A percentile compares a stretch with the other conserved stretches of the same genome.
These are phyloP conservation scores for Annulohypoxylon moriforme DNA, from an alignment of 495 filamentous ascomycete species.

Conservation along the genomic window DNA sequence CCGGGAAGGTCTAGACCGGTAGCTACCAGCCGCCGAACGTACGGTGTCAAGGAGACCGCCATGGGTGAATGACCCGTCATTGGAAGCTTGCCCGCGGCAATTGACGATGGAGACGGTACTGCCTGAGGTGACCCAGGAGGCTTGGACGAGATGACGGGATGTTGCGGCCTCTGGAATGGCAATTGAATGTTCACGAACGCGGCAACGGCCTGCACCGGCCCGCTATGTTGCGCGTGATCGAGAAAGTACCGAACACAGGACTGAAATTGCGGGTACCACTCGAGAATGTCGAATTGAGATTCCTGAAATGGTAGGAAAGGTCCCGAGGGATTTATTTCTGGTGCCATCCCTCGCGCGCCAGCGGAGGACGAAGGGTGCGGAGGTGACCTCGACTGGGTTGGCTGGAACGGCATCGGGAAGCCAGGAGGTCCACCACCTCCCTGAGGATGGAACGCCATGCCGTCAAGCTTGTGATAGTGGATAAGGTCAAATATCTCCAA, in stretches of 20 bases:
- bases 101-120: constrained; percentile 45
- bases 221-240: constrained; percentile 88
- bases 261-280: constrained; percentile 94
- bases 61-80: constrained; percentile 44
- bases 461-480: constrained; percentile 18
- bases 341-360: constrained; percentile 30
- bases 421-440: constrained; percentile 38
- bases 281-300: constrained; percentile 80
- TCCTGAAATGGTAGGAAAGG: constrained; percentile 52
- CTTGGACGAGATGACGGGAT: constrained; percentile 50
- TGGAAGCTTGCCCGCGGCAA: constrained; percentile 41
- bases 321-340: constrained; percentile 34
- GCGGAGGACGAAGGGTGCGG: constrained; percentile 38
- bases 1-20: constrained; percentile 89
- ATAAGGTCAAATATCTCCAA: constrained; percentile 17
- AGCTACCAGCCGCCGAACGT: constrained; percentile 88
- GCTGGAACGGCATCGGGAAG: constrained; percentile 43
- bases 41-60: constrained; percentile 84
- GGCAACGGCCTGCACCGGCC: constrained; percentile 85
- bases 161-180: constrained; percentile 69
- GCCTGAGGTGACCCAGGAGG: constrained; percentile 43
- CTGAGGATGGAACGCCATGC: constrained; percentile 44
- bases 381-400: constrained; percentile 40
- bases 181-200: constrained; percentile 89
- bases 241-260: constrained; percentile 94